These are phyloP conservation scores for Colletotrichum agaves DNA, from an alignment of 2,329 filamentous ascomycete genomes.

Conservation along the genomic window DNA sequence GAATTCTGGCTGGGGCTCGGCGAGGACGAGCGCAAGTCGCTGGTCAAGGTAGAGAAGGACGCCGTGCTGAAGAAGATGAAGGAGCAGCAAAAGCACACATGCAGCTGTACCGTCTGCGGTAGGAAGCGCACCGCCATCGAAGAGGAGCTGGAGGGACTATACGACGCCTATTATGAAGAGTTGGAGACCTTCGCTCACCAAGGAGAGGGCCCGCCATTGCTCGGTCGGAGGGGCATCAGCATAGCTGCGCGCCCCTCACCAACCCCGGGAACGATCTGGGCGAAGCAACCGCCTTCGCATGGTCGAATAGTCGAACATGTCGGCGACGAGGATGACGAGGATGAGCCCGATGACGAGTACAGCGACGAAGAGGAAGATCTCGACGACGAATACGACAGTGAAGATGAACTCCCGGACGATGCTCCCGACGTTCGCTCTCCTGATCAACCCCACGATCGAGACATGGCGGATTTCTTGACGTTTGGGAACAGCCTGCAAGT, in stretches of 20 bases:
- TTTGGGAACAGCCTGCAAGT: conserved; percentile 98
- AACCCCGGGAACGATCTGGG: conserved; percentile 64
- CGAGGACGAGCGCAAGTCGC: conserved; percentile 92
- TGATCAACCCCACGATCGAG: conserved; percentile 66
- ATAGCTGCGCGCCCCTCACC: conserved; percentile 69
- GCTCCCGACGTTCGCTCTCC: conserved; percentile 53
- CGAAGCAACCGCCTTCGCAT: conserved; percentile 75
- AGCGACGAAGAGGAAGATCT: conserved; percentile 63
- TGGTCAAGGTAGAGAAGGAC: conserved; percentile 99
- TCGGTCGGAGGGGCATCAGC: conserved; percentile 74
- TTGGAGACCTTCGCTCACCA: conserved; percentile 97
- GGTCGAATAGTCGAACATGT: conserved; percentile 78
- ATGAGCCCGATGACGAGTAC: conserved; percentile 65
- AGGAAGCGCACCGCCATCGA: conserved; percentile 97
- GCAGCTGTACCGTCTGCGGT: conserved; percentile 96
- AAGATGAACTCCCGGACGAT: conserved; percentile 75
- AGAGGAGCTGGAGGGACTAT: conserved; percentile 95
- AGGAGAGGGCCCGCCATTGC: conserved; percentile 75
- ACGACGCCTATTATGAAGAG: conserved; percentile 98
- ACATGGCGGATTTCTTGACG: conserved; percentile 89
- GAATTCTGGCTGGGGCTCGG: conserved; percentile 96
- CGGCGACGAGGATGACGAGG: conserved; percentile 65
- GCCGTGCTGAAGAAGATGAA: conserved; percentile 99
- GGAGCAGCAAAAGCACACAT: conserved; percentile 99
- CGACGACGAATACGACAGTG: conserved; percentile 65